Percentiles rank a stretch among this genome's conserved stretches.
These are phyloP conservation scores for Moringa oleifera DNA, from an alignment of 345 rosid genomes.

Conservation along the genomic window DNA sequence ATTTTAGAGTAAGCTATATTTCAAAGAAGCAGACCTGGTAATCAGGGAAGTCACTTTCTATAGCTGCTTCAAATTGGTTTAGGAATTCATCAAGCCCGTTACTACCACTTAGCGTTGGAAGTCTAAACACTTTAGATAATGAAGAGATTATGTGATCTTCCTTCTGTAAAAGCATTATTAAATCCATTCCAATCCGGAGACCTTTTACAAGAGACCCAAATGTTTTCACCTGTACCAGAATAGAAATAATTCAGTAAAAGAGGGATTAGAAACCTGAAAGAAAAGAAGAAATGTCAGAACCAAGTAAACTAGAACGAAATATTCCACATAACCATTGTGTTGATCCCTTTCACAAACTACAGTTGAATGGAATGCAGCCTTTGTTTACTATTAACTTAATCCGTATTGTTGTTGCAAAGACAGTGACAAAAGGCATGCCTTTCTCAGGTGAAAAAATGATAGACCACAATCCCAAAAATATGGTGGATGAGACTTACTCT, in stretches of 20 bases:
- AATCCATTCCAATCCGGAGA: slow-evolving; percentile 64
- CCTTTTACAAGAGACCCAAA: slow-evolving; percentile 88
- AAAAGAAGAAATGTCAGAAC: neutral
- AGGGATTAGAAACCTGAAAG: slow-evolving; percentile 6
- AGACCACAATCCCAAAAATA: neutral
- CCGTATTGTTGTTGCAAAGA: neutral
- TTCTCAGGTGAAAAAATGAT: neutral
- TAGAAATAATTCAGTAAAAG: slow-evolving; percentile 1
- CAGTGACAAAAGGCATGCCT: neutral
- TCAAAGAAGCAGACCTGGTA: slow-evolving; percentile 62
- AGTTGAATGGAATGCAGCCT: neutral
- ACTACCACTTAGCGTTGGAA: slow-evolving; percentile 51
- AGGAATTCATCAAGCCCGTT: slow-evolving; percentile 60
- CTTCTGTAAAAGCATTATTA: slow-evolving; percentile 51
- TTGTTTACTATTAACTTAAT: no score
- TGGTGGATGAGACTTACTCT: slow-evolving; percentile 37
- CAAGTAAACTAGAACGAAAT: neutral
- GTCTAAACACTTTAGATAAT: slow-evolving; percentile 46
- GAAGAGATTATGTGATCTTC: slow-evolving; percentile 36
- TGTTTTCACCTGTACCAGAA: slow-evolving; percentile 58
- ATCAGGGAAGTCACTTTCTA: slow-evolving; percentile 87
- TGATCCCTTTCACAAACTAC: neutral
- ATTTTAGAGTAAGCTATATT: neutral
- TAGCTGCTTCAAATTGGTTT: slow-evolving; percentile 81
- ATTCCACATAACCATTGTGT: neutral